These are phyloP conservation scores for Pyrenula massariospora DNA, from an alignment of 495 filamentous ascomycete genomes.

Conservation along the genomic window DNA sequence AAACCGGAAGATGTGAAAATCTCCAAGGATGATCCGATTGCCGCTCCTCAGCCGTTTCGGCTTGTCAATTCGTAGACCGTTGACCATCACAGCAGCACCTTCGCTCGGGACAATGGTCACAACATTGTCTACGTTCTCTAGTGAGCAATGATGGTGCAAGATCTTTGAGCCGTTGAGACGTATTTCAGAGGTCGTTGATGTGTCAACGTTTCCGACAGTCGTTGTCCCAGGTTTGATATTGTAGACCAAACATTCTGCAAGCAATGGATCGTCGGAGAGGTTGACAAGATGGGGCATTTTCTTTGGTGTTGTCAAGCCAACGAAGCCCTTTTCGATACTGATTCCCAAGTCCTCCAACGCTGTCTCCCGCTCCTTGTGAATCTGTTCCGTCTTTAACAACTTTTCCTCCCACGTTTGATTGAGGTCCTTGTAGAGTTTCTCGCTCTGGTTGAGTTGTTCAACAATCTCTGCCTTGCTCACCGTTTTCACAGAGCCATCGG, in stretches of 20 bases:
- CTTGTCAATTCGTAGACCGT: slow-evolving; percentile 75
- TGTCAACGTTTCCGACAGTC: slow-evolving; percentile 81
- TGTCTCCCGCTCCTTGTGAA: slow-evolving; percentile 93
- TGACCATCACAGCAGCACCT: slow-evolving; percentile 93
- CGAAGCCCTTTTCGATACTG: slow-evolving; percentile 96
- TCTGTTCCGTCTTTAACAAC: slow-evolving; percentile 83
- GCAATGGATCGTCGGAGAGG: slow-evolving; percentile 85
- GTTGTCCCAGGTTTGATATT: slow-evolving; percentile 94
- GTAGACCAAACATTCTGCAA: slow-evolving; percentile 96
- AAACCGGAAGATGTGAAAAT: slow-evolving; percentile 99
- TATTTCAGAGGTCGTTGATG: slow-evolving; percentile 73
- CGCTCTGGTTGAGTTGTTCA: slow-evolving; percentile 87
- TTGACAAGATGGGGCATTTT: slow-evolving; percentile 99
- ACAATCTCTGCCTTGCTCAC: slow-evolving; percentile 98
- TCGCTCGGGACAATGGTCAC: slow-evolving; percentile 85
- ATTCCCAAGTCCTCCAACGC: slow-evolving; percentile 95
- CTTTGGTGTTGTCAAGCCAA: slow-evolving; percentile 91
- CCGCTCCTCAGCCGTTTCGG: slow-evolving; percentile 79
- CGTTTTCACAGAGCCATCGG: slow-evolving; percentile 81
- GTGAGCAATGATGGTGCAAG: slow-evolving; percentile 80
- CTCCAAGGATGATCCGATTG: slow-evolving; percentile 88
- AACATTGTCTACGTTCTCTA: slow-evolving; percentile 82
- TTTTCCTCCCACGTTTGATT: slow-evolving; percentile 99
- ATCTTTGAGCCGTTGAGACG: slow-evolving; percentile 90
- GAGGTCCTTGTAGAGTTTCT: slow-evolving; percentile 91